Evolutionary conservation across 768 basidiomycete genomes (phyloP).

Genomic region (Russula dissimulans): DNA sequence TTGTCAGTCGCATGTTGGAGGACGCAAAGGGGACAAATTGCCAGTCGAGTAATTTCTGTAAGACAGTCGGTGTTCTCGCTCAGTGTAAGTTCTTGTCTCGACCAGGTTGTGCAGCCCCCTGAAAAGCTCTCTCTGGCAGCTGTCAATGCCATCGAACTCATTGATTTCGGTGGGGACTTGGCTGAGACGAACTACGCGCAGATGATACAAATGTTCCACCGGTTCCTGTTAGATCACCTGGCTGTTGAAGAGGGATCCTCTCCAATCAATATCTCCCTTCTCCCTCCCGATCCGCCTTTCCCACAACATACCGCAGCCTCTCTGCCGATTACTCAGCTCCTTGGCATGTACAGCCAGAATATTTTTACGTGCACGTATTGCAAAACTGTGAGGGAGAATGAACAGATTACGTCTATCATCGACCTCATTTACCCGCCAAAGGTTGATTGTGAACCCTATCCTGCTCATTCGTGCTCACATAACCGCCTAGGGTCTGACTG

Average conservation of each 20-base stretch:
- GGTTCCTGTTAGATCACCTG: constrained; percentile 84
- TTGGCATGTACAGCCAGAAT: constrained; percentile 74
- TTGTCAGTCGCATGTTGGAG: constrained; percentile 90
- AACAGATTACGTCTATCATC: constrained; percentile 70
- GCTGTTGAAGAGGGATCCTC: constrained; percentile 61
- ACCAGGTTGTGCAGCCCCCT: neutral
- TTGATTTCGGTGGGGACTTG: constrained; percentile 77
- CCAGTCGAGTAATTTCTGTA: constrained; percentile 95
- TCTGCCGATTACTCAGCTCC: constrained; percentile 74
- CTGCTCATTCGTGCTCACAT: neutral
- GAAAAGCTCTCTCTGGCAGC: constrained; percentile 32
- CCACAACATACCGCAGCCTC: constrained; percentile 25
- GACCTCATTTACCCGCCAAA: constrained; percentile 84
- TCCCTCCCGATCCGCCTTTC: constrained; percentile 27
- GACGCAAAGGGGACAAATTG: constrained; percentile 92
- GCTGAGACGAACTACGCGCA: constrained; percentile 71
- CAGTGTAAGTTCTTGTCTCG: constrained; percentile 45
- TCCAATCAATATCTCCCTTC: constrained; percentile 47
- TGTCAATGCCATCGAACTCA: constrained; percentile 73
- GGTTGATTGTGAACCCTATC: constrained; percentile 33
- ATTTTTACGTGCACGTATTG: constrained; percentile 69
- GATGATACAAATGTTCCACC: constrained; percentile 91
- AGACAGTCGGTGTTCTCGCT: constrained; percentile 80
- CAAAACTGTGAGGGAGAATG: constrained; percentile 60
- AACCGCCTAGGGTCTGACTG: constrained; percentile 30